These are phyloP conservation scores for Arthrobotrys conoides DNA, from an alignment of 2,329 filamentous ascomycete species.

Conservation along the genomic window DNA sequence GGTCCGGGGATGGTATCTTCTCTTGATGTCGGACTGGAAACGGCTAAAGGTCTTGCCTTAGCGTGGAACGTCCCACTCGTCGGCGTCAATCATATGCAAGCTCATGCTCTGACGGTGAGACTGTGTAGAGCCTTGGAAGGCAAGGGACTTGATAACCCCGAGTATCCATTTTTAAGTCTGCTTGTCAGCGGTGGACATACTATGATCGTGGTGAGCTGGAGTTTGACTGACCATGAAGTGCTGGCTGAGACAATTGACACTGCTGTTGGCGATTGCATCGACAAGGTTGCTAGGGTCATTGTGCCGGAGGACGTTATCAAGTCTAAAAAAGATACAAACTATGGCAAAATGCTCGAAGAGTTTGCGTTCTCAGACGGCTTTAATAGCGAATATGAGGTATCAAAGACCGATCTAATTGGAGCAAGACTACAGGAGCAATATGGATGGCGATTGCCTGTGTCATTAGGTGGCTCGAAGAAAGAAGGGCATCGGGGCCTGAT, in stretches of 20 bases:
- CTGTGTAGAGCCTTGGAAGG: constrained; percentile 74
- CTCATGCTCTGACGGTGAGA: constrained; percentile 89
- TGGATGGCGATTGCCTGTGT: constrained; percentile 79
- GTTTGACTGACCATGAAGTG: constrained; percentile 78
- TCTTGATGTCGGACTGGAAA: constrained; percentile 82
- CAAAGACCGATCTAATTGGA: constrained; percentile 37
- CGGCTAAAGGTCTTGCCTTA: constrained; percentile 86
- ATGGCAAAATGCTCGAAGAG: constrained; percentile 81
- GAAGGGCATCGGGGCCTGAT: constrained; percentile 68
- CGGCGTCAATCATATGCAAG: constrained; percentile 97
- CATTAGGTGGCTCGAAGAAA: constrained; percentile 72
- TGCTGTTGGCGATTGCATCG: constrained; percentile 89
- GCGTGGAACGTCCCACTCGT: constrained; percentile 87
- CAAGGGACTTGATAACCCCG: constrained; percentile 67
- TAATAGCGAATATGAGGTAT: constrained; percentile 19
- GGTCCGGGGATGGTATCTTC: constrained; percentile 90
- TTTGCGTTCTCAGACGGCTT: constrained; percentile 78
- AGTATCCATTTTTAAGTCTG: constrained; percentile 88
- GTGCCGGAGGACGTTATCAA: constrained; percentile 75
- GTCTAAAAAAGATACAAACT: constrained; percentile 75
- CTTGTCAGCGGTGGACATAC: constrained; percentile 95
- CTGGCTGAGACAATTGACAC: constrained; percentile 82
- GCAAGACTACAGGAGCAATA: constrained; percentile 68
- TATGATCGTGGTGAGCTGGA: constrained; percentile 81
- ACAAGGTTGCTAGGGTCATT: constrained; percentile 85